A percentile compares a stretch with the other conserved stretches of the same genome.
Evolutionary conservation across 257 asterid species (phyloP).

Genomic region (Nicotiana paniculata): DNA sequence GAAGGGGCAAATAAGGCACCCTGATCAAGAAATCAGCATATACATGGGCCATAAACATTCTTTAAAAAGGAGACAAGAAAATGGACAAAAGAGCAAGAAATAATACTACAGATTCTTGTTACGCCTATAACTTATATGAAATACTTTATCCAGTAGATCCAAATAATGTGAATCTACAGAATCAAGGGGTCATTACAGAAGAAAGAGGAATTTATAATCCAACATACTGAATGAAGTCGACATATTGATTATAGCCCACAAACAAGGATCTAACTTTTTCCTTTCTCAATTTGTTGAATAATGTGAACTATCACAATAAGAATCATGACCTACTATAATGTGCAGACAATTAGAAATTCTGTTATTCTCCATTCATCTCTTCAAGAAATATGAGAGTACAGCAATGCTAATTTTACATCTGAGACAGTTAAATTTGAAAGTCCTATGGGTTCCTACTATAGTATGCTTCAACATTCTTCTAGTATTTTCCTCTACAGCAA

Average conservation of each 20-base stretch:
- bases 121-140: background rate
- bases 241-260: background rate
- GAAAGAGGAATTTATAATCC: background rate
- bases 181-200: background rate
- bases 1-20: background rate
- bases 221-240: background rate
- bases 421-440: background rate
- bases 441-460: conserved; percentile 47
- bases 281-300: conserved; percentile 3
- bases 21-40: background rate
- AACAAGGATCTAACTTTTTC: background rate
- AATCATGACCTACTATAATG: background rate
- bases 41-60: background rate
- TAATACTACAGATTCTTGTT: background rate
- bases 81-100: background rate
- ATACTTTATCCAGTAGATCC: background rate
- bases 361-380: background rate
- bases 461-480: conserved; percentile 93
- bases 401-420: background rate
- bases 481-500: conserved; percentile 80
- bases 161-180: background rate
- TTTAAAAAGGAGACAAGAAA: background rate
- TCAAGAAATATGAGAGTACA: background rate
- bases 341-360: background rate
- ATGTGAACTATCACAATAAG: background rate